A percentile compares a stretch with the other conserved stretches of the same genome.
phyloP scores from a whole-genome alignment of 2,329 filamentous ascomycete genomes.

The Fusarium sp. region DNA sequence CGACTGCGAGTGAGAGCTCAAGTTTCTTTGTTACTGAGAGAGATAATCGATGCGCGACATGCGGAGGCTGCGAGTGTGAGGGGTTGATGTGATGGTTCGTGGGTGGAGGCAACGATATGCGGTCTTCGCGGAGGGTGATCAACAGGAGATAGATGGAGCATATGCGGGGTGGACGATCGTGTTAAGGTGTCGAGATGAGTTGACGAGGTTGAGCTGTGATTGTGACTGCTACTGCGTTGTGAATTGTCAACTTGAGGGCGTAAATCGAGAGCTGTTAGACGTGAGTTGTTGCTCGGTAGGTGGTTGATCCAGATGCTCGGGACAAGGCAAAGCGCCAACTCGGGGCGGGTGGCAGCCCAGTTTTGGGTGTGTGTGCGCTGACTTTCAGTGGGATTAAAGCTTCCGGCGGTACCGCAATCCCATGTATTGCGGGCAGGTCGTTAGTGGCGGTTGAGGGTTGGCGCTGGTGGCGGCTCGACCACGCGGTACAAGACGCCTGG shows the following conservation, averaged over 20 bases:
- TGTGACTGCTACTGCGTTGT: constrained; percentile 19
- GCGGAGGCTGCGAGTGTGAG: constrained; percentile 35
- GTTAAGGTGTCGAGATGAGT: constrained; percentile 9
- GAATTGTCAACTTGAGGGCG: constrained; percentile 22
- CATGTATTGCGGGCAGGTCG: constrained; percentile 34
- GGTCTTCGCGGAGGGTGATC: constrained; percentile 38
- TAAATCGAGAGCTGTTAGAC: constrained; percentile 6
- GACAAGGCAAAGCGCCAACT: constrained; percentile 42
- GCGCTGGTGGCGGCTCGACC: constrained; percentile 41
- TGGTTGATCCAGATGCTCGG: constrained; percentile 51
- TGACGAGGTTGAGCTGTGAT: constrained; percentile 26
- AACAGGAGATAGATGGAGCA: constrained; percentile 43
- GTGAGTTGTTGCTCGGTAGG: constrained; percentile 14
- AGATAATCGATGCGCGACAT: constrained; percentile 36
- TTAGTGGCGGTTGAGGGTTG: constrained; percentile 40
- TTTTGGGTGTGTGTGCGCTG: constrained; percentile 42
- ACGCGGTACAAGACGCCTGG: constrained; percentile 35
- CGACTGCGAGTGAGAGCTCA: constrained; percentile 5
- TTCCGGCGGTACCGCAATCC: constrained; percentile 25
- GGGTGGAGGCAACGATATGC: constrained; percentile 44
- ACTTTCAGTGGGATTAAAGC: constrained; percentile 27
- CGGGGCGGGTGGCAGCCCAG: constrained; percentile 48
- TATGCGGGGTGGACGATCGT: constrained; percentile 19
- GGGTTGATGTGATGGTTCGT: constrained; percentile 38
- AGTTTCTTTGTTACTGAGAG: constrained; percentile 21